Base-by-base conservation (phyloP, 2,329 filamentous ascomycete species). In the Penicillium sp. region DNA sequence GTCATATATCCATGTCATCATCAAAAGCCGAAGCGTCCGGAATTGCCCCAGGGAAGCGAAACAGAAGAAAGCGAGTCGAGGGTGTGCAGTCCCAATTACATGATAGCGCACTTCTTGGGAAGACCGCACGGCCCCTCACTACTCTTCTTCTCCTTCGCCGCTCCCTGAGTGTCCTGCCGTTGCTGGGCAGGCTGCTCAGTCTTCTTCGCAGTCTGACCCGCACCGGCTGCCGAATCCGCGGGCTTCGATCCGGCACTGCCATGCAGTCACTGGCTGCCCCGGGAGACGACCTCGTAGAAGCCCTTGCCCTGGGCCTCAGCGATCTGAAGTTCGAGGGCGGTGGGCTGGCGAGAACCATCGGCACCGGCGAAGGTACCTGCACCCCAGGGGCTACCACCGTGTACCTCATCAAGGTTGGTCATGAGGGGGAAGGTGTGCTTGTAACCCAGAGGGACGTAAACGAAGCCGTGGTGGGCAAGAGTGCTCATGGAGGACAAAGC, bases 381-480 rank as follows among this genome's bases (percentile, higher is more conserved):
- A 66, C 92, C 94, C 94, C 94, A 99, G 35, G 94, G 81, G 55
- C 82, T 85, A 56, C 94, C 94, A 67, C 94, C 94, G 71, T 89
- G 89, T 57, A 94, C 81, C 79, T 96, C 91, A 27, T 69, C 69
- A 31, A 96, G 73, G 75, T 92, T 86, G 60, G 85, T 70, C 60
- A 96, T 75, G 58, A 84, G 75, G 54, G 69, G 70, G 69, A 96
- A 96, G 44, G 84, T 77, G 65, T 86, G 89, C 76, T 89, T 87
- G 81, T 95, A 97, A 50, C 94, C 94, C 48, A 97, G 81, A 44
- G 94, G 94, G n/a, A 97, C 91, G 73, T 88, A 97, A 80, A 94
- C 87, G 77, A 97, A 88, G 67, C 94, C 94, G 79, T 97, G 94
- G 78, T 97, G 94, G 55, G 86, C 74, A 48, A 97, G 79, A 16